Evolutionary conservation across 2,329 filamentous ascomycete genomes (phyloP), one percentile per base, ranked within the genome.

Genomic region (Fusarium heterosporum): DNA sequence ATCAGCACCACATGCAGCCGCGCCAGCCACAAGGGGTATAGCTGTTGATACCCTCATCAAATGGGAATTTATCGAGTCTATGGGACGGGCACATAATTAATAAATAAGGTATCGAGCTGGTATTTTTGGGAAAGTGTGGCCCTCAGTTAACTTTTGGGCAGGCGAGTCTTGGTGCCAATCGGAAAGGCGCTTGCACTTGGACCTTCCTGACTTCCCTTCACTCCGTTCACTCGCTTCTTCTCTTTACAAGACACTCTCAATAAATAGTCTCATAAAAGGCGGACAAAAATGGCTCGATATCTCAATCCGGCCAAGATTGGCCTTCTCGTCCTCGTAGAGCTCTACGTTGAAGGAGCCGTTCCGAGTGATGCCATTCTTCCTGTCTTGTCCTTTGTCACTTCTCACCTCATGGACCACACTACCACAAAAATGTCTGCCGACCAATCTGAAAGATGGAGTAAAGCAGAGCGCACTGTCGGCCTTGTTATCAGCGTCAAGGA

Each of bases 261-360:
- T 48, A 38, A n/a, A 12, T 25, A 4, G 12, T 32, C 19, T 26
- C 28, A 39, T 61, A 8, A 22, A 38, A 54, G 32, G 19, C 26
- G 26, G 13, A 17, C 26, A 46, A 63, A 14, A 51, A 96, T 95
- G 90, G 86, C 90, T 72, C 90, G 91, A 57, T 97, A 91, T 77
- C 85, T 98, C 43, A 97, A 92, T n/a, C 92, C 95, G 13, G 90
- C 93, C 70, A 97, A 96, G 76, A 87, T 98, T 69, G 90, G 91
- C 73, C 84, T 97, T 25, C 85, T 98, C 55, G 87, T 89, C 54
- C 86, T 99, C 52, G 86, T 96, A 51, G 88, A 93, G 72, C 84
- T 97, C 53, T 98, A 99, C 78, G 87, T 88, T 36, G 89, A 91
- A 67, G 89, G 88, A 22, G 82, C 84, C 4, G 85, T 94, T 16